phyloP scores from a whole-genome alignment of 2,329 filamentous ascomycete species.

The Knufia fluminis region DNA sequence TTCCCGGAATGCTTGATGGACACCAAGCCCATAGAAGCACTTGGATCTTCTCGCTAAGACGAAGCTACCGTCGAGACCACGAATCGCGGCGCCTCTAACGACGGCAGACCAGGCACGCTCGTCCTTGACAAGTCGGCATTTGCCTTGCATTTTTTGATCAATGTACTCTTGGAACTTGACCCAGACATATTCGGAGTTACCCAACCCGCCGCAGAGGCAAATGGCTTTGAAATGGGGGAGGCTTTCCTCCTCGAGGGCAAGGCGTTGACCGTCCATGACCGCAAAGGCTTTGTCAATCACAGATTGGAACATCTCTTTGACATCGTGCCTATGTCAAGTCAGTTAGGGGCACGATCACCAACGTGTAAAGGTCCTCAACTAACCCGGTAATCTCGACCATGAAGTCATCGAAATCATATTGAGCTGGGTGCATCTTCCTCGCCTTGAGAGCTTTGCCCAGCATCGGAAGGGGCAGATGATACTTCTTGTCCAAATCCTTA shows the following conservation, averaged over 20 bases:
- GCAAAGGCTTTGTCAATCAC: slow-evolving; percentile 11
- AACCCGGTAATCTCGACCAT: slow-evolving; percentile 1
- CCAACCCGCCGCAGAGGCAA: slow-evolving; percentile 13
- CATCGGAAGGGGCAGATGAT: neutral
- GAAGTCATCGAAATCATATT: slow-evolving; percentile 11
- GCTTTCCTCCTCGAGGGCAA: slow-evolving; percentile 4
- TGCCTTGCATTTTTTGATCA: neutral
- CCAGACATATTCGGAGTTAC: slow-evolving; percentile 13
- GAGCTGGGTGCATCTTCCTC: neutral
- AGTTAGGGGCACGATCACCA: too few relatives aligned
- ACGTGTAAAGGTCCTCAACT: neutral
- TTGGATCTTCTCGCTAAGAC: slow-evolving; percentile 10
- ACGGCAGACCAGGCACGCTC: slow-evolving; percentile 16
- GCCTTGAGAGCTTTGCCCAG: slow-evolving; percentile 1
- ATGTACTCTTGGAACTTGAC: slow-evolving; percentile 9
- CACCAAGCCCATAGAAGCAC: slow-evolving; percentile 12
- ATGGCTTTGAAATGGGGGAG: slow-evolving; percentile 2
- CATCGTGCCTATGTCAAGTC: slow-evolving; percentile 9
- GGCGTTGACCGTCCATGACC: slow-evolving; percentile 10
- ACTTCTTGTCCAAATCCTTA: neutral
- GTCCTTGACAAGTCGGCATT: neutral
- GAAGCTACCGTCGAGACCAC: neutral
- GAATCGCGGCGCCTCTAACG: slow-evolving; percentile 15
- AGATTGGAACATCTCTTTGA: slow-evolving; percentile 13
- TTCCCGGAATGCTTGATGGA: slow-evolving; percentile 13